phyloP scores from a whole-genome alignment of 2,329 filamentous ascomycete species.

The Sporothrix pallida region DNA sequence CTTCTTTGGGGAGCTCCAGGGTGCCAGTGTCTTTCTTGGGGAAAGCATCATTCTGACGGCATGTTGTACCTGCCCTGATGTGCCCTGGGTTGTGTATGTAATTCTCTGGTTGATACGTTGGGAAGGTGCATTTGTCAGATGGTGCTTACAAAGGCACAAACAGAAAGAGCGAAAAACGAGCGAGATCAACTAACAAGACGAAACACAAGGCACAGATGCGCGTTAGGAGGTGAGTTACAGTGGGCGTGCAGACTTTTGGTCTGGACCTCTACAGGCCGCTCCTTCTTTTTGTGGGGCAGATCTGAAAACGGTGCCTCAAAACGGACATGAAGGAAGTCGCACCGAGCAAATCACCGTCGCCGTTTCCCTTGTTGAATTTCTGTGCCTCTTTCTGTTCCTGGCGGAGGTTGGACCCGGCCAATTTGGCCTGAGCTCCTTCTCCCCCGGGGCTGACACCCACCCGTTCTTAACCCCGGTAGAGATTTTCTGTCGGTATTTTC shows the following conservation, averaged over 20 bases:
- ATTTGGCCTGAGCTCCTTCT: neutral
- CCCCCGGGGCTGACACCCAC: neutral
- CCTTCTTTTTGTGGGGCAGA: slow-evolving; percentile 19
- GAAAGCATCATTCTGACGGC: too few species aligned
- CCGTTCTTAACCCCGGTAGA: slow-evolving; percentile 7
- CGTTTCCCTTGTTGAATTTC: neutral
- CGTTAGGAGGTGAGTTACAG: neutral
- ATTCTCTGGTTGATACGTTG: neutral
- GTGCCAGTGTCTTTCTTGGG: too few species aligned
- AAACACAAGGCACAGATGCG: slow-evolving; percentile 2
- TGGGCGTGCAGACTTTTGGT: neutral
- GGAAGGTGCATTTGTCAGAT: slow-evolving; percentile 12
- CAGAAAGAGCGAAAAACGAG: neutral
- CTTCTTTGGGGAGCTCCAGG: too few species aligned
- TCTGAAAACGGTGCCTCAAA: neutral
- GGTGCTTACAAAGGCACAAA: slow-evolving; percentile 13
- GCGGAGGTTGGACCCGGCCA: neutral
- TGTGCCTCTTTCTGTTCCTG: neutral
- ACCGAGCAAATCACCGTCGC: neutral
- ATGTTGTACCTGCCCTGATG: neutral
- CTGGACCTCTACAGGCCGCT: neutral
- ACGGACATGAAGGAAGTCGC: neutral
- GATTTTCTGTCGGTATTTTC: neutral
- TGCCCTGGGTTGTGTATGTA: neutral
- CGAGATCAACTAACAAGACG: neutral